A percentile compares a stretch with the other conserved stretches of the same genome.
These are phyloP conservation scores for Talaromyces verruculosus DNA, from an alignment of 2,329 filamentous ascomycete genomes.

Conservation along the genomic window DNA sequence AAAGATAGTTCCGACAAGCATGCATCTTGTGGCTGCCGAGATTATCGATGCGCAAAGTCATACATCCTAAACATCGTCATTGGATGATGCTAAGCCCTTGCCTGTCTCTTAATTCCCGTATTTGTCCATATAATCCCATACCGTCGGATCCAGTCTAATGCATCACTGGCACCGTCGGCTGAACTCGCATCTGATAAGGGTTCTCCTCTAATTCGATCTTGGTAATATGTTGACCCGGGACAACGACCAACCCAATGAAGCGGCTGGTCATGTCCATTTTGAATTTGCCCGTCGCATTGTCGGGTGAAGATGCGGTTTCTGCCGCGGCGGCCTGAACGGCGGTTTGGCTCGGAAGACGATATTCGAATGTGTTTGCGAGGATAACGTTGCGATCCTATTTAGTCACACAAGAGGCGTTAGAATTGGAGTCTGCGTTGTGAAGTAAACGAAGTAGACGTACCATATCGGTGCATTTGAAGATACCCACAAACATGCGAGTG, in stretches of 20 bases:
- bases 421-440: neutral
- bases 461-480: constrained; percentile 92
- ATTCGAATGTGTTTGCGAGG: constrained; percentile 82
- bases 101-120: neutral
- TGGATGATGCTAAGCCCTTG: neutral
- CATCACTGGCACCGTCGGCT: constrained; percentile 11
- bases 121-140: neutral
- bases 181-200: constrained; percentile 19
- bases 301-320: constrained; percentile 23
- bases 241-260: constrained; percentile 83
- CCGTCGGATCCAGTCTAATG: neutral
- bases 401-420: too few species aligned
- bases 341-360: constrained; percentile 67
- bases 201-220: constrained; percentile 83
- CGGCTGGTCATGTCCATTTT: constrained; percentile 76
- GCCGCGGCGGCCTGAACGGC: constrained; percentile 44
- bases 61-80: neutral
- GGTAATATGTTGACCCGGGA: constrained; percentile 80
- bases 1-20: neutral
- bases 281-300: constrained; percentile 37
- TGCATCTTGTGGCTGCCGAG: neutral
- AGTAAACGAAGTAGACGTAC: constrained; percentile 52
- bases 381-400: constrained; percentile 82
- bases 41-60: neutral
- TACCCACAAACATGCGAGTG: constrained; percentile 81